Conservation (phyloP, 345 rosid species). For the Turnera subulata region DNA sequence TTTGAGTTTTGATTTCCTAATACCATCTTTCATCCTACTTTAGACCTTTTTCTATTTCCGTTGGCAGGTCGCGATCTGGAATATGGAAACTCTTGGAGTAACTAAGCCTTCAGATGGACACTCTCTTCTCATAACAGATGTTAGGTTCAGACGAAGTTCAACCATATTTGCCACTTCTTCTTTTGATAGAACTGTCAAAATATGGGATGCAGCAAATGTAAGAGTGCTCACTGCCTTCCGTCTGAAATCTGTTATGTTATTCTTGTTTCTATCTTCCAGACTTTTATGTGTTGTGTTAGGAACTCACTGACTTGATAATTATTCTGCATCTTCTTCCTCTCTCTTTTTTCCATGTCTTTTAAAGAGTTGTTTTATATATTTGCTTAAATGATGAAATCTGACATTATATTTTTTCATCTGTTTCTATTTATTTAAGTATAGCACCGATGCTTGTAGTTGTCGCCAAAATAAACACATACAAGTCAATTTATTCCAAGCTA, state of each 20-base stretch:
- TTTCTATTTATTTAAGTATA: too few relatives aligned
- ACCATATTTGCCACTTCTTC: constrained; percentile 32
- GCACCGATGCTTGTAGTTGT: too few relatives aligned
- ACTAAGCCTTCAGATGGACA: constrained; percentile 13
- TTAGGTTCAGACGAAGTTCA: constrained; percentile 31
- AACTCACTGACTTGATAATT: background rate
- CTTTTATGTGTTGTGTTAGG: background rate
- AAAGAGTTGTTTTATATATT: too few relatives aligned
- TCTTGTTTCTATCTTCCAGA: background rate
- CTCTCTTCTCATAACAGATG: constrained; percentile 27
- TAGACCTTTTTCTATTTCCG: constrained; percentile 3
- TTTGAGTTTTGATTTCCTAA: constrained; percentile 5
- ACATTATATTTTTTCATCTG: too few relatives aligned
- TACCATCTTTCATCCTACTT: too few relatives aligned
- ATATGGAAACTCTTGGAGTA: constrained; percentile 18
- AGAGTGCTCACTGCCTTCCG: background rate
- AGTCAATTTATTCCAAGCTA: too few relatives aligned
- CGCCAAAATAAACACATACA: too few relatives aligned
- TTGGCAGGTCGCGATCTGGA: constrained; percentile 29
- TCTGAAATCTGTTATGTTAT: background rate
- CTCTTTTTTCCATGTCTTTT: too few relatives aligned
- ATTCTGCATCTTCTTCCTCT: too few relatives aligned
- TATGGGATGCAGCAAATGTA: constrained; percentile 38
- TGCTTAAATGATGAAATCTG: too few relatives aligned
- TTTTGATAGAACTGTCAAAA: constrained; percentile 28